phyloP scores from a whole-genome alignment of 768 basidiomycete genomes.

The Psilocybe tampanensis region DNA sequence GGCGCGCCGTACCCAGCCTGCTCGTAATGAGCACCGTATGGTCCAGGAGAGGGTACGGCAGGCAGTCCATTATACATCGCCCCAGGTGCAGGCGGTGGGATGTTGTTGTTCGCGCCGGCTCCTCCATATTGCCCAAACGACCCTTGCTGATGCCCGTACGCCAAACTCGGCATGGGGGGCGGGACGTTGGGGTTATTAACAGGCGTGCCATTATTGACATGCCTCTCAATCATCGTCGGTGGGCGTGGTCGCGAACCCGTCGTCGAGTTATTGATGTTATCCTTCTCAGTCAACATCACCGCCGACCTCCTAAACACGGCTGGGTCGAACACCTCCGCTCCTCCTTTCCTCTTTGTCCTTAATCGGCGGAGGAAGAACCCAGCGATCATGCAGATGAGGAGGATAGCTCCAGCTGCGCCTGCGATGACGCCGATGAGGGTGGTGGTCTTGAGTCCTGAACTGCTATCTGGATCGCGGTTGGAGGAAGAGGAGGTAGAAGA shows the following conservation, averaged over 20 bases:
- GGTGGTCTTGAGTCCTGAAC: slow-evolving; percentile 20
- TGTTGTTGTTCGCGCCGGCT: too few species aligned
- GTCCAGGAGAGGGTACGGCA: slow-evolving; percentile 16
- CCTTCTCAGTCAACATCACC: slow-evolving; percentile 36
- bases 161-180: slow-evolving; percentile 16
- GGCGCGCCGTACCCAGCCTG: slow-evolving; percentile 25
- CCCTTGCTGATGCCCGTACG: slow-evolving; percentile 14
- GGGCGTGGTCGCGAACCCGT: slow-evolving; percentile 27
- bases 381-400: slow-evolving; percentile 20
- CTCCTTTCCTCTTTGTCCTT: slow-evolving; percentile 34
- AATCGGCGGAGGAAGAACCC: slow-evolving; percentile 38
- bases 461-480: background rate
- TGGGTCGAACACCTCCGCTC: slow-evolving; percentile 46
- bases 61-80: slow-evolving; percentile 11
- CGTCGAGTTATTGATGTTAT: slow-evolving; percentile 3
- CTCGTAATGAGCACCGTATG: slow-evolving; percentile 21
- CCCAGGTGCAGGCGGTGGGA: slow-evolving; percentile 13
- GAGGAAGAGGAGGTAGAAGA: background rate
- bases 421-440: slow-evolving; percentile 28
- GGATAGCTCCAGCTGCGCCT: slow-evolving; percentile 26
- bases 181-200: slow-evolving; percentile 2
- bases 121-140: slow-evolving; percentile 12
- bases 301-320: slow-evolving; percentile 56
- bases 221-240: slow-evolving; percentile 34
- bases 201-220: slow-evolving; percentile 20